Evolutionary conservation across 1,139 yeast genomes (phyloP), one percentile per base, ranked within the genome.

Genomic region (Hansenula lynferdii): DNA sequence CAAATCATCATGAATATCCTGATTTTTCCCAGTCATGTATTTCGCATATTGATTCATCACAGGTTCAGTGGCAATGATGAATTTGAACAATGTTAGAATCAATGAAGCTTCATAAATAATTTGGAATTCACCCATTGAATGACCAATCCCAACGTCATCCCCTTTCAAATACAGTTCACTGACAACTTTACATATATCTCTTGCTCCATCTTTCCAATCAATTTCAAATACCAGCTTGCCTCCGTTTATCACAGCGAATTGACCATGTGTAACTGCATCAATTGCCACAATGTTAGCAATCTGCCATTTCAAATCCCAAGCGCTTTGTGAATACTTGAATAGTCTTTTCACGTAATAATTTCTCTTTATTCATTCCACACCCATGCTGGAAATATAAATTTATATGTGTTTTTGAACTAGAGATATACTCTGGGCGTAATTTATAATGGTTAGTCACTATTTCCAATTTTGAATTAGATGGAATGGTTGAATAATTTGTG

Each of bases 341-440:
- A 76, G 53, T 49, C 64, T 60, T 23, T 65, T 64, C 37, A 78
- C 67, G 53, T 72, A 70, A 50, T 73, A 74, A 31, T 69, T 67
- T 86, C 86, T 81, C 65, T 48, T 79, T 78, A 53, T 70, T 72
- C 77, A 79, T 73, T 9, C 85, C 85, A 8, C 81, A 75, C 1
- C 85, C 87, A 57, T 80, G 87, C 29, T 70, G 57, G 56, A 82
- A 80, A 11, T 80, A 54, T 35, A 80, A 52, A 31, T 31, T 31
- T 7, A 31, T 17, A 4, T 5, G 10, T 23, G 17, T 31, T 4
- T 11, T n/a, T 5, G 12, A 16, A 14, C 17, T 23, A 17, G n/a
- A n/a, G n/a, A n/a, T 23, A 5, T 5, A 31, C 9, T 21, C 8
- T 15, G 21, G 12, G 16, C 31, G 34, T 7, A 31, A 8, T 12